These are phyloP conservation scores for Phytophthora macrochlamydospora DNA, from an alignment of 352 stramenopile species.

Conservation along the genomic window DNA sequence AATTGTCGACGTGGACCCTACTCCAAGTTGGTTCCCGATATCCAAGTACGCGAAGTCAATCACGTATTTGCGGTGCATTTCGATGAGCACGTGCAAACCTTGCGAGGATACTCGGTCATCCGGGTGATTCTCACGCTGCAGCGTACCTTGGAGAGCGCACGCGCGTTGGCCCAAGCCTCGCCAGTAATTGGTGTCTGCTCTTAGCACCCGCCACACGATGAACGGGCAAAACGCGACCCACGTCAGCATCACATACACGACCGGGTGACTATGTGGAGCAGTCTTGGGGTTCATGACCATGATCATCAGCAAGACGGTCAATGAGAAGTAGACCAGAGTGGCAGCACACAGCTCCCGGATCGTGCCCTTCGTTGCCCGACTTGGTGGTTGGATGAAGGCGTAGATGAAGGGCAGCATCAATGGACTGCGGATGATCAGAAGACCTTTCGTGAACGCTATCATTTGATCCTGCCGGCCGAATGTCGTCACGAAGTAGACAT, in stretches of 20 bases:
- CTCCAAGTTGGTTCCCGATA: constrained; percentile 35
- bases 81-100: constrained; percentile 53
- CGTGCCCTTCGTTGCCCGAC: constrained; percentile 31
- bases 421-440: constrained; percentile 21
- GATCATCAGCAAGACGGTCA: constrained; percentile 19
- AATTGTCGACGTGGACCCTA: constrained; percentile 31
- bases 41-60: constrained; percentile 64
- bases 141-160: constrained; percentile 31
- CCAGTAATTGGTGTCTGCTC: constrained; percentile 56
- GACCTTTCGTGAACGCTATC: constrained; percentile 10
- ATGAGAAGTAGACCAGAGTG: constrained; percentile 23
- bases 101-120: constrained; percentile 43
- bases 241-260: constrained; percentile 18
- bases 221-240: constrained; percentile 38
- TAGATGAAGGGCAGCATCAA: constrained; percentile 36
- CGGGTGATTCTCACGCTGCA: constrained; percentile 33
- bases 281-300: constrained; percentile 29
- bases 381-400: constrained; percentile 37
- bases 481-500: constrained; percentile 21
- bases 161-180: constrained; percentile 41
- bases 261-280: constrained; percentile 2
- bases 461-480: constrained; percentile 14
- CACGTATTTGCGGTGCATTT: constrained; percentile 57
- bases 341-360: constrained; percentile 39
- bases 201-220: constrained; percentile 51